Evolutionary conservation across 352 stramenopile species (phyloP).

Genomic region (Elongisporangium senticosum): DNA sequence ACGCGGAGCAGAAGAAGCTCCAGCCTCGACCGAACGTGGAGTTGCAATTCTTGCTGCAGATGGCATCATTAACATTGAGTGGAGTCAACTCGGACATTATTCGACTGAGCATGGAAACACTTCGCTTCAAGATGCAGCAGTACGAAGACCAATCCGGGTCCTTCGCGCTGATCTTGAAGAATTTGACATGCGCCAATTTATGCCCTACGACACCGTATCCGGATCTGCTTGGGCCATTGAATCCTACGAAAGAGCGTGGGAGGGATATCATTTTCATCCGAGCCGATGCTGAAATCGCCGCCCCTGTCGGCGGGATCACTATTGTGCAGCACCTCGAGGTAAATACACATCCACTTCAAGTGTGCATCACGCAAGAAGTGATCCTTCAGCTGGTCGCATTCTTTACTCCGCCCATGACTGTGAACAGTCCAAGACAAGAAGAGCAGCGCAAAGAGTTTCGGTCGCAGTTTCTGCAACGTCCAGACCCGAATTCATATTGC

Average conservation of each 20-base stretch:
- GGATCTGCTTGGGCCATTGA: constrained; percentile 47
- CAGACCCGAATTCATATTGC: neutral
- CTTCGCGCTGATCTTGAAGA: constrained; percentile 46
- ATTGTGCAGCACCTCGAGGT: constrained; percentile 82
- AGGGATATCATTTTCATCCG: constrained; percentile 67
- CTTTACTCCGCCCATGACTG: constrained; percentile 27
- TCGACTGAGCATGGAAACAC: constrained; percentile 26
- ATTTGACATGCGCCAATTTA: constrained; percentile 61
- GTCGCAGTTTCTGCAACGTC: constrained; percentile 49
- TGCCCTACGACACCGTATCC: constrained; percentile 65
- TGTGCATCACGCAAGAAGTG: constrained; percentile 76
- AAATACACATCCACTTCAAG: constrained; percentile 81
- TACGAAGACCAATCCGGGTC: constrained; percentile 67
- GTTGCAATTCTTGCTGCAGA: constrained; percentile 50
- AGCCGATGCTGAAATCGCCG: constrained; percentile 66
- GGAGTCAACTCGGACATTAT: constrained; percentile 60
- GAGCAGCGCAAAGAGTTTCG: constrained; percentile 53
- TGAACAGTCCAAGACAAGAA: constrained; percentile 26
- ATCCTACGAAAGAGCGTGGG: constrained; percentile 40
- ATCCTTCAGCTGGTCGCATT: constrained; percentile 67
- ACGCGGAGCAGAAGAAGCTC: constrained; percentile 27
- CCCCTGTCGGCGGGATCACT: constrained; percentile 46
- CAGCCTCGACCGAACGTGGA: constrained; percentile 54
- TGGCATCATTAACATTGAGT: constrained; percentile 55
- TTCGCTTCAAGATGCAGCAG: constrained; percentile 62